Percentiles rank a stretch among this genome's conserved stretches.
Conservation (phyloP, 208 protist genomes). For the Leishmania major region DNA sequence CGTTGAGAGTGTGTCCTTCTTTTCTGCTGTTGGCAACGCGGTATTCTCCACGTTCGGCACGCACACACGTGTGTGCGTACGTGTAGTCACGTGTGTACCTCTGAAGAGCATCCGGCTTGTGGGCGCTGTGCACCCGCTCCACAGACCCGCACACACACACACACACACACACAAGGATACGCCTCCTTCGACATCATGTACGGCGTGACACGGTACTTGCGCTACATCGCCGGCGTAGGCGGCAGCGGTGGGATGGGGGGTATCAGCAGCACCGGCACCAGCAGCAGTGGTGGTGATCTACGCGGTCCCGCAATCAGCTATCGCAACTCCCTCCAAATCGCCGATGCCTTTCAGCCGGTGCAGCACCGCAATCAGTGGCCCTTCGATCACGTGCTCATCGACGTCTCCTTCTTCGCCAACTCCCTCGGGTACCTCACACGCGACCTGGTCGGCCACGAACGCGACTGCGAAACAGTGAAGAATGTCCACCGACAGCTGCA, state of each 20-base stretch:
- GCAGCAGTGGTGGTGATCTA: constrained; percentile 1
- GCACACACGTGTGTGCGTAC: background rate
- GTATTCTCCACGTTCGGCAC: background rate
- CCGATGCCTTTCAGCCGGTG: constrained; percentile 60
- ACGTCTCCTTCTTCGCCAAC: constrained; percentile 47
- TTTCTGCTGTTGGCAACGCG: background rate
- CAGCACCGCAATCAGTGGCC: constrained; percentile 37
- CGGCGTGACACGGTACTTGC: constrained; percentile 19
- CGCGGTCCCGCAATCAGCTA: constrained; percentile 24
- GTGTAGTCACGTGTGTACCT: background rate
- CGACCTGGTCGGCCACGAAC: constrained; percentile 64
- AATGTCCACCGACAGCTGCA: constrained; percentile 62
- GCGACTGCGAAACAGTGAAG: constrained; percentile 64
- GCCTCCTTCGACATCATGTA: constrained; percentile 4
- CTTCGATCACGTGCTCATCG: constrained; percentile 77
- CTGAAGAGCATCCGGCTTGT: background rate
- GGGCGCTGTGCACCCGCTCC: background rate
- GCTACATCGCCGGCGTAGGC: constrained; percentile 13
- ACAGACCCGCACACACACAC: background rate
- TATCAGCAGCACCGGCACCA: background rate
- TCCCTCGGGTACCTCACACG: constrained; percentile 54
- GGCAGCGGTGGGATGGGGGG: background rate
- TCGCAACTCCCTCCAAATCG: constrained; percentile 39
- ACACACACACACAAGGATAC: background rate
- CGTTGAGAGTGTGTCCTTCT: background rate